Evolutionary conservation across 2,329 filamentous ascomycete species (phyloP).

Genomic region (Capronia americana): DNA sequence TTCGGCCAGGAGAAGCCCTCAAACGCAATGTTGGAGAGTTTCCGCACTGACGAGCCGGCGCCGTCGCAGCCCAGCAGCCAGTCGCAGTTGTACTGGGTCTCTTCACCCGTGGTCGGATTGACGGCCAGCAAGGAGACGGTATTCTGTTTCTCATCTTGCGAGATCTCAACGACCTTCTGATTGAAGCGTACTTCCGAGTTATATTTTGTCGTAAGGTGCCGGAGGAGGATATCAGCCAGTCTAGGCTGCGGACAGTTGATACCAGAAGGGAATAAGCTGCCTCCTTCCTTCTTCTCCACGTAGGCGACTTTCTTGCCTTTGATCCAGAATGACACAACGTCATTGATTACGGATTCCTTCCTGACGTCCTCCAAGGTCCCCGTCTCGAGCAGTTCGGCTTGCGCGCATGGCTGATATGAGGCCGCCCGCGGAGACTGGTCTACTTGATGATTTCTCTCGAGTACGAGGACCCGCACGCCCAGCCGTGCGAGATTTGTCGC

Average conservation of each 20-base stretch:
- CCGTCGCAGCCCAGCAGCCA: slow-evolving; percentile 34
- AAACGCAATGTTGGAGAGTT: slow-evolving; percentile 30
- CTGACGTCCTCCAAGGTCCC: slow-evolving; percentile 33
- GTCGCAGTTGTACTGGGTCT: slow-evolving; percentile 30
- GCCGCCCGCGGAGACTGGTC: slow-evolving; percentile 34
- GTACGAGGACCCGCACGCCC: slow-evolving; percentile 29
- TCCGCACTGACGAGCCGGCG: slow-evolving; percentile 32
- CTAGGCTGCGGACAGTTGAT: slow-evolving; percentile 34
- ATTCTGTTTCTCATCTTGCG: slow-evolving; percentile 19
- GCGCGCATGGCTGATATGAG: slow-evolving; percentile 35
- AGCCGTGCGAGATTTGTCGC: slow-evolving; percentile 32
- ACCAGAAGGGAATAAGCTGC: slow-evolving; percentile 55
- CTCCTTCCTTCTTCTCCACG: slow-evolving; percentile 44
- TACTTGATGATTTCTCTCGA: slow-evolving; percentile 31
- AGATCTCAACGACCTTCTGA: slow-evolving; percentile 27
- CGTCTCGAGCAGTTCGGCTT: slow-evolving; percentile 34
- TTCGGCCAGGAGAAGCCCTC: slow-evolving; percentile 36
- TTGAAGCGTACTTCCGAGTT: slow-evolving; percentile 31
- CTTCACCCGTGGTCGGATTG: slow-evolving; percentile 25
- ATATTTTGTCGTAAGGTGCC: slow-evolving; percentile 31
- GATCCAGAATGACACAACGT: slow-evolving; percentile 33
- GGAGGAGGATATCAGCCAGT: slow-evolving; percentile 28
- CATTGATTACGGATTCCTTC: slow-evolving; percentile 32
- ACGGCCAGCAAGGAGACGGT: slow-evolving; percentile 22
- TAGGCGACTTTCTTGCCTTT: slow-evolving; percentile 30